Evolutionary conservation across 305 asterid genomes (phyloP), one percentile per base, ranked within the genome.

Genomic region (Lippia alba): DNA sequence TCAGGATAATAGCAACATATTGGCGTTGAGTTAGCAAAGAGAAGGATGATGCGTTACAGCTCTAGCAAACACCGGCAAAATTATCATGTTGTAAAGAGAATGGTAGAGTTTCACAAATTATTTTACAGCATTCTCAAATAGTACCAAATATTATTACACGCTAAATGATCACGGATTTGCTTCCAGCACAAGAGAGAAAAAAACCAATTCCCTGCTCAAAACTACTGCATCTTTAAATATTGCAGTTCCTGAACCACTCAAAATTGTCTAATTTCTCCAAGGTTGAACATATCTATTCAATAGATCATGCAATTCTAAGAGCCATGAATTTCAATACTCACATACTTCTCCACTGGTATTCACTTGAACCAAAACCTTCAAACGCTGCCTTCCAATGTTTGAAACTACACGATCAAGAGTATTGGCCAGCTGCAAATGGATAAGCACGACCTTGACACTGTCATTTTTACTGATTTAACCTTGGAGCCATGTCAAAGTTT

Each of bases 281-380:
- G 66, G 60, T 64, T 65, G 18, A 15, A 63, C 45, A 44, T 62
- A 71, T 39, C 41, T 64, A 40, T 60, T 79, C 32, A 54, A 64
- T 33, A 6, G 6, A 64, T 16, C 24, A 19, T 56, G 60, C 36
- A 36, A 54, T 34, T 61, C 64, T 70, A 64, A 51, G 58, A 58
- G 69, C 14, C 24, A 18, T 2, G 56, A 24, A 66, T 67, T 49
- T 71, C 64, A 66, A 61, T 70, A 86, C 97, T 82, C 83, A 92
- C 97, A 92, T 80, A 57, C 86, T 85, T 92, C 97, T 79, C 97
- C 96, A 9, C 96, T 90, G 58, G 97, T 86, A 82, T 92, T 92
- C 74, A 90, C 97, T 77, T 92, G 97, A 69, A 92, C 91, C 84
- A 92, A 72, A 57, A 90, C 90, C 80, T 85, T 90, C 80, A 92